These are phyloP conservation scores for Irpex sp. DNA, from an alignment of 1,284 basidiomycete species.

Conservation along the genomic window DNA sequence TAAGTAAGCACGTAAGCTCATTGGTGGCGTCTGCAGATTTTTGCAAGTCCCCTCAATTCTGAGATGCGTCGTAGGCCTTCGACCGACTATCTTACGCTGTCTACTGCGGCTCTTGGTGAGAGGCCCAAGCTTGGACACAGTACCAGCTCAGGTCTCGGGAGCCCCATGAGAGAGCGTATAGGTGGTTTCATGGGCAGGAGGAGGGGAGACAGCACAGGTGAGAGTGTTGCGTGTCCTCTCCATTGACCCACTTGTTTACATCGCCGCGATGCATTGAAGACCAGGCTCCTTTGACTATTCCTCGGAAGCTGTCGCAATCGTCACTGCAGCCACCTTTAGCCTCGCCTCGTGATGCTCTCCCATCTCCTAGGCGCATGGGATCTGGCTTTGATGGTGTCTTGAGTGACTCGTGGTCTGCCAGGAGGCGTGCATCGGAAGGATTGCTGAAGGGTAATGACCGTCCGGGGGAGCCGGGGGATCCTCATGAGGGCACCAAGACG, in stretches of 20 bases:
- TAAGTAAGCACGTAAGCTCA: neutral
- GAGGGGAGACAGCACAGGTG: constrained; percentile 68
- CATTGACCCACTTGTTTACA: constrained; percentile 2
- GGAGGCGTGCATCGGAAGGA: constrained; percentile 55
- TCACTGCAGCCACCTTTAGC: constrained; percentile 46
- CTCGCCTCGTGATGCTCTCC: constrained; percentile 57
- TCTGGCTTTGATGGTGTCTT: constrained; percentile 72
- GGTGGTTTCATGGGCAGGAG: constrained; percentile 55
- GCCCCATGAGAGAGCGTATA: constrained; percentile 65
- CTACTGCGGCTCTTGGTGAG: constrained; percentile 47
- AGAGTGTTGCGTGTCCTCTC: constrained; percentile 10
- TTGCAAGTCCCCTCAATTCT: constrained; percentile 72
- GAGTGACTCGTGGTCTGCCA: constrained; percentile 60
- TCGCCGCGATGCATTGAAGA: constrained; percentile 29
- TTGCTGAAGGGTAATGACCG: constrained; percentile 37
- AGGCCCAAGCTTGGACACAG: constrained; percentile 53
- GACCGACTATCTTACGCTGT: constrained; percentile 59
- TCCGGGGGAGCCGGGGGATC: constrained; percentile 35
- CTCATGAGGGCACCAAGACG: constrained; percentile 37
- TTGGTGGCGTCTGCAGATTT: constrained; percentile 44
- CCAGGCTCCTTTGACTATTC: constrained; percentile 41
- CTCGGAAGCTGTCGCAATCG: constrained; percentile 71
- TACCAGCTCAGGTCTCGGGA: constrained; percentile 40
- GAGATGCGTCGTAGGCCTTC: constrained; percentile 80
- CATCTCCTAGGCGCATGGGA: constrained; percentile 64